Conservation (phyloP, 169 alveolate species). For the Eimeria mitis region DNA sequence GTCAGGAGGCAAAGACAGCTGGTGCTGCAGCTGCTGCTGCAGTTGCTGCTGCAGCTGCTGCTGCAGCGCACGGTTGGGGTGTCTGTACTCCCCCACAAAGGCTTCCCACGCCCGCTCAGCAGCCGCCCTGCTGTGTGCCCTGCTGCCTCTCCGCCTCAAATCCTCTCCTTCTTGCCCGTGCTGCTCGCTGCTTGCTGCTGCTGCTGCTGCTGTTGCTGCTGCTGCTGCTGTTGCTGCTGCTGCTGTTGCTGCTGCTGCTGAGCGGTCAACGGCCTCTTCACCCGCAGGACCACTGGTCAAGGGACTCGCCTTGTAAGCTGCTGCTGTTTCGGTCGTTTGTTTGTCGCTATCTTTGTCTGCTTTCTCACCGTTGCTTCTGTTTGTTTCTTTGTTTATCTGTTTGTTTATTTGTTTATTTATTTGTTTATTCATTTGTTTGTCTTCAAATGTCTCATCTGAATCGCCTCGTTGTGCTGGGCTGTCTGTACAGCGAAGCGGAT, state of each 20-base stretch:
- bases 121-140: background rate
- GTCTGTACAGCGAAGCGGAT: background rate
- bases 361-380: too few relatives aligned
- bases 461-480: background rate
- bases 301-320: background rate
- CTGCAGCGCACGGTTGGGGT: background rate
- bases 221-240: background rate
- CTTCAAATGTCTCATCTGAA: too few relatives aligned
- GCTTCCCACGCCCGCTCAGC: conserved; percentile 28
- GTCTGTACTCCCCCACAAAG: conserved; percentile 18
- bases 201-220: background rate
- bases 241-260: background rate
- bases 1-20: background rate
- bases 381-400: background rate
- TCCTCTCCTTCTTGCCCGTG: background rate
- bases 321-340: background rate
- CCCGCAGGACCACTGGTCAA: background rate
- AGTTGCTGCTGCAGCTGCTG: too few relatives aligned
- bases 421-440: too few relatives aligned
- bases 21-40: too few relatives aligned
- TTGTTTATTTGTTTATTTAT: too few relatives aligned
- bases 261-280: background rate
- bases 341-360: background rate
- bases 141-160: background rate
- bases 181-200: background rate